Percentiles rank a stretch among this genome's conserved stretches.
phyloP scores from a whole-genome alignment of 2,329 filamentous ascomycete genomes.

The Colletotrichum neosansevieriae region DNA sequence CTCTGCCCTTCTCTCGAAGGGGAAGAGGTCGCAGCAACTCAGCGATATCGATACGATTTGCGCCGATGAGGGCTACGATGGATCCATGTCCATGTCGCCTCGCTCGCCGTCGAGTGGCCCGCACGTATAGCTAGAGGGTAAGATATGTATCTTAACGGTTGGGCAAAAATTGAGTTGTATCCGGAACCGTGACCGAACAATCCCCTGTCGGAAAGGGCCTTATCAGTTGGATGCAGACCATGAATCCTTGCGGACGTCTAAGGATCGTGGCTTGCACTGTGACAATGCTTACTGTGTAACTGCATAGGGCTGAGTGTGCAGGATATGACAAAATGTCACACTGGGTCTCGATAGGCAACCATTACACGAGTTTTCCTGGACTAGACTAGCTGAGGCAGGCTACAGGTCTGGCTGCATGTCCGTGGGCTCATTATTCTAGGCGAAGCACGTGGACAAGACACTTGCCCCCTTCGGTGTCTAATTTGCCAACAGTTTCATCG shows the following conservation, averaged over 20 bases:
- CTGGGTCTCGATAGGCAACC: not conserved
- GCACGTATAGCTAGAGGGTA: not conserved
- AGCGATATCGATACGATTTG: conserved; percentile 18
- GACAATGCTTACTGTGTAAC: no score
- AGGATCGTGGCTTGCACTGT: no score
- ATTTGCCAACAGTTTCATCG: not conserved
- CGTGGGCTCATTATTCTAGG: not conserved
- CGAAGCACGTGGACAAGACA: not conserved
- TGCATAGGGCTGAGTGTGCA: conserved; percentile 6
- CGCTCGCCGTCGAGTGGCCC: not conserved
- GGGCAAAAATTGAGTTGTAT: not conserved
- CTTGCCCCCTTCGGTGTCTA: not conserved
- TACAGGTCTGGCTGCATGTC: not conserved
- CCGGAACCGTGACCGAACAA: no score
- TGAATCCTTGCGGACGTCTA: no score
- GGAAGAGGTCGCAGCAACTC: conserved; percentile 1
- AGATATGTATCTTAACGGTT: not conserved
- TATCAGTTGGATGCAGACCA: not conserved
- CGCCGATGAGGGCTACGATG: not conserved
- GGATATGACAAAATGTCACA: not conserved
- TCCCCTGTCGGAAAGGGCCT: not conserved
- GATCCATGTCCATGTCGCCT: not conserved
- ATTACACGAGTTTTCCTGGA: not conserved
- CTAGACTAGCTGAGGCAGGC: not conserved
- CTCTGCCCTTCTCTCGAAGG: not conserved